These are phyloP conservation scores for Corynascus novoguineensis DNA, from an alignment of 495 filamentous ascomycete genomes.

Conservation along the genomic window DNA sequence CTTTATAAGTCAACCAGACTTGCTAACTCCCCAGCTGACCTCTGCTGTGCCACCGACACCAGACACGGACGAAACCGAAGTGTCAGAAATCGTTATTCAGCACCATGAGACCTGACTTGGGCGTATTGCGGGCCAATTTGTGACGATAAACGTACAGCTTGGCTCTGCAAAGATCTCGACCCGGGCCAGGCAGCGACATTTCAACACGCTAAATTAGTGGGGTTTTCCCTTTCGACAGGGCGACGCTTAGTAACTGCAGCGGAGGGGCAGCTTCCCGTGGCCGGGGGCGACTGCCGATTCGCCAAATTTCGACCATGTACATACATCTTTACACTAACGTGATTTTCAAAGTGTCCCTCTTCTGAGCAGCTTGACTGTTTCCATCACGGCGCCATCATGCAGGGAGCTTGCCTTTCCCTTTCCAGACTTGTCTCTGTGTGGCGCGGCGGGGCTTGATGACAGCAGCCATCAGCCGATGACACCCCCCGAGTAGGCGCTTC, in stretches of 20 bases:
- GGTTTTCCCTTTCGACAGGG: background rate
- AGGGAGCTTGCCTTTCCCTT: background rate
- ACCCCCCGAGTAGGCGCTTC: no score
- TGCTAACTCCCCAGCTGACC: background rate
- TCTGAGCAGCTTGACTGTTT: no score
- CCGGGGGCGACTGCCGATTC: background rate
- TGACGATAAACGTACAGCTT: no score
- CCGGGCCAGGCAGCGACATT: slow-evolving; percentile 11
- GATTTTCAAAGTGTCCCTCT: no score
- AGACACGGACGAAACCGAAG: background rate
- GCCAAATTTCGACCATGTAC: no score
- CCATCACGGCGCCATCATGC: background rate
- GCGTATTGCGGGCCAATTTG: background rate
- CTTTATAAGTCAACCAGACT: background rate
- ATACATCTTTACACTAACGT: no score
- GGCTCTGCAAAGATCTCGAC: background rate
- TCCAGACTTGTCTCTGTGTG: background rate
- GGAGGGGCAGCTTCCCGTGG: background rate
- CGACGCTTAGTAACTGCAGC: slow-evolving; percentile 9
- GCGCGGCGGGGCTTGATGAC: background rate
- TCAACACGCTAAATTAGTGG: slow-evolving; percentile 6
- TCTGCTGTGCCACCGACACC: background rate
- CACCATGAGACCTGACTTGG: background rate
- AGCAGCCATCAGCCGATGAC: no score
- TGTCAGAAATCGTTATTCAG: slow-evolving; percentile 1